Percentiles rank a stretch among this genome's conserved stretches.
Evolutionary conservation across 2,329 filamentous ascomycete genomes (phyloP).

Genomic region (Esteya vermicola): DNA sequence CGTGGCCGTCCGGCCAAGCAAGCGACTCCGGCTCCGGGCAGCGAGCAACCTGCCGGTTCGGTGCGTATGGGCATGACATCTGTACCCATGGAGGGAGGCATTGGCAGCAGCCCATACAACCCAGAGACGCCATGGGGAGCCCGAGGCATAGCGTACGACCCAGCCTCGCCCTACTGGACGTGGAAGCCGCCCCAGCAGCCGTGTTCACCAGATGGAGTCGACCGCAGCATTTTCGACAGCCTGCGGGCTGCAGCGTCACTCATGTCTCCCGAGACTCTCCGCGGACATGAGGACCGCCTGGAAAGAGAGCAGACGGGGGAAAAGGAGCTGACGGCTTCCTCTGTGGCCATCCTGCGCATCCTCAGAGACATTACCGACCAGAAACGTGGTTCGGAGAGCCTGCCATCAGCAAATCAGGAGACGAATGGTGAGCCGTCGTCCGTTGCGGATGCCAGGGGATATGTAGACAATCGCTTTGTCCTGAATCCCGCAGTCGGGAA

Average conservation of each 20-base stretch:
- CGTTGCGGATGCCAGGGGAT: neutral
- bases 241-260: neutral
- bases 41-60: no score
- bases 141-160: conserved; percentile 7
- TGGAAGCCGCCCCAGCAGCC: neutral
- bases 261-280: neutral
- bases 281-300: neutral
- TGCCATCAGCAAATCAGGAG: neutral
- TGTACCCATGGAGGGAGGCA: no score
- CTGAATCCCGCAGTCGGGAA: no score
- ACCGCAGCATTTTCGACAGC: neutral
- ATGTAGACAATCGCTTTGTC: neutral
- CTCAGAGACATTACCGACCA: neutral
- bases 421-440: neutral
- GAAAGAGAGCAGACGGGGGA: no score
- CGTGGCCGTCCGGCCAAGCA: no score
- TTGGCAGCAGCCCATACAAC: no score
- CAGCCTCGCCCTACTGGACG: conserved; percentile 3
- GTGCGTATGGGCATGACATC: no score
- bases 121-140: conserved; percentile 8
- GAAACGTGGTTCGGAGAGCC: neutral
- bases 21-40: no score
- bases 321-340: neutral
- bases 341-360: neutral
- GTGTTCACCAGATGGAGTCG: neutral